These are phyloP conservation scores for Coemansia sp. DNA, from an alignment of 192 early-diverging fungal genomes.

Conservation along the genomic window DNA sequence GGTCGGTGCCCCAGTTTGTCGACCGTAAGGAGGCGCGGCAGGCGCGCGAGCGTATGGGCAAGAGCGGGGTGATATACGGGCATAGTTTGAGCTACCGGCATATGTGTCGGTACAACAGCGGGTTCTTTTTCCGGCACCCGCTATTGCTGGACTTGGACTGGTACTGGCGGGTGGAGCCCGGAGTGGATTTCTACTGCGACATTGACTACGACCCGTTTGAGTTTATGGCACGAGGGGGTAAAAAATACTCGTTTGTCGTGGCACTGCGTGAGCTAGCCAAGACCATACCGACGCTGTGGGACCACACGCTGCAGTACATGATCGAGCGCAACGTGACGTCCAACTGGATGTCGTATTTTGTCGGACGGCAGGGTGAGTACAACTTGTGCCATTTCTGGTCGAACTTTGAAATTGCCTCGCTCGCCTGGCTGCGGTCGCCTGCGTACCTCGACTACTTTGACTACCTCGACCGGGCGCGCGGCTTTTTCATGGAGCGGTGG, in stretches of 20 bases:
- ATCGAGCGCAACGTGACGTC: slow-evolving; percentile 19
- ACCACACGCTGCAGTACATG: slow-evolving; percentile 45
- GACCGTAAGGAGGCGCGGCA: slow-evolving; percentile 22
- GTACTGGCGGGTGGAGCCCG: slow-evolving; percentile 89
- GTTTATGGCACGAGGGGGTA: slow-evolving; percentile 70
- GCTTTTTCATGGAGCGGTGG: slow-evolving; percentile 79
- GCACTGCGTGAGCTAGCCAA: slow-evolving; percentile 51
- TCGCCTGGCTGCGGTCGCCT: slow-evolving; percentile 57
- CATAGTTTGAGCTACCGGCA: slow-evolving; percentile 75
- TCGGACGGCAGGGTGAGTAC: slow-evolving; percentile 39
- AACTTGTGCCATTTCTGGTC: slow-evolving; percentile 78
- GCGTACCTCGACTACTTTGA: slow-evolving; percentile 61
- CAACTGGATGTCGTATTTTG: slow-evolving; percentile 42
- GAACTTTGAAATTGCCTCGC: slow-evolving; percentile 74
- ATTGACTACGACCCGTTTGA: slow-evolving; percentile 79
- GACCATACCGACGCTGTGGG: slow-evolving; percentile 58
- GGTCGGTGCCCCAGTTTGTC: slow-evolving; percentile 51
- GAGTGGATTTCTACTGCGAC: slow-evolving; percentile 77
- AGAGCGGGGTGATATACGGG: slow-evolving; percentile 64
- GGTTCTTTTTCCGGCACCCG: slow-evolving; percentile 62
- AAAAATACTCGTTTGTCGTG: slow-evolving; percentile 67
- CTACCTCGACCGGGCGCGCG: slow-evolving; percentile 61
- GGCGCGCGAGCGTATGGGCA: slow-evolving; percentile 58
- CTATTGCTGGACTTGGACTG: slow-evolving; percentile 67
- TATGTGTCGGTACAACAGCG: slow-evolving; percentile 73